Evolutionary conservation across 768 basidiomycete genomes (phyloP), one percentile per base, ranked within the genome.

Genomic region (Lyophyllum semitale): DNA sequence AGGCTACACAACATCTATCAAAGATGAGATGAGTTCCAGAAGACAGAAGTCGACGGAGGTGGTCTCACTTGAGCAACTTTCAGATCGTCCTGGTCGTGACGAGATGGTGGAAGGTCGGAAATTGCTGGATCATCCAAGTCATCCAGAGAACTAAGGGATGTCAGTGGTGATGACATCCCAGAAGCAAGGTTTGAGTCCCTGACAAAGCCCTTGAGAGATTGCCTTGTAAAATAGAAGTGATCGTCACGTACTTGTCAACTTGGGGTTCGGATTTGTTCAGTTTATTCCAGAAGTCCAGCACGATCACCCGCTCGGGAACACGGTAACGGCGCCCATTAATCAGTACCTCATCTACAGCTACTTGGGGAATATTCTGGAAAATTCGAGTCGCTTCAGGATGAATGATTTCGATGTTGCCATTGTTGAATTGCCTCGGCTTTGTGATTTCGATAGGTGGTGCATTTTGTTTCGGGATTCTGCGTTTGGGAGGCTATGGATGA

Each of bases 201-300:
- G 55, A 43, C 37, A 4, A 27, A 51, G 35, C 45, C 29, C 38
- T 55, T 41, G 25, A 33, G 27, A 51, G 32, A 22, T 27, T 5
- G 23, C 54, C 40, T 32, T 22, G 35, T 17, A 53, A 20, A 37
- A 43, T 30, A 29, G n/a, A 51, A 25, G 32, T 33, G 11, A 41
- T 40, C 29, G 33, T 18, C 4, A 72, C 76, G 61, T 59, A 84
- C 85, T 69, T 74, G 25, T 68, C 73, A 43, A 71, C 59, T 52
- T 72, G 71, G 32, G 67, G 71, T 57, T 71, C 71, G 27, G 65
- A 71, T 54, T 78, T 79, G 51, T 74, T 81, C 54, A 91, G 77
- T 69, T 90, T 95, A 53, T 84, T 87, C 95, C 96, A 98, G 66
- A 99, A 99, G 69, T 99, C 96, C 45, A 99, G 81, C 43, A 91